Evolutionary conservation across 1,284 basidiomycete genomes (phyloP).

Genomic region (Naganishia albida): DNA sequence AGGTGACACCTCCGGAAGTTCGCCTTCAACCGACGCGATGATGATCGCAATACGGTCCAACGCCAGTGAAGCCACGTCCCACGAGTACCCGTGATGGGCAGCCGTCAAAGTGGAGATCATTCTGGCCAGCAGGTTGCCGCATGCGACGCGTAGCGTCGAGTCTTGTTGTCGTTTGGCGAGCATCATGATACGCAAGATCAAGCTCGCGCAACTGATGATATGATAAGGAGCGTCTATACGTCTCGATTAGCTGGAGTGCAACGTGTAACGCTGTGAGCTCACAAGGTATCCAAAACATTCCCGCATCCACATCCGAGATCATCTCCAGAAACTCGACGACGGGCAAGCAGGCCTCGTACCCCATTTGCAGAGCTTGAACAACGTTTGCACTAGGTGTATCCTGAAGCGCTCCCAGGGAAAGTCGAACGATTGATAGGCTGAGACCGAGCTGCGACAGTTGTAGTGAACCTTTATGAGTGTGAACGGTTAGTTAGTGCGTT

Average conservation of each 20-base stretch:
- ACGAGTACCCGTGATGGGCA: conserved; percentile 35
- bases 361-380: conserved; percentile 28
- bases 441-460: conserved; percentile 41
- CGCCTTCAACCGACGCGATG: conserved; percentile 14
- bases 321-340: conserved; percentile 36
- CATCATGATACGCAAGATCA: conserved; percentile 39
- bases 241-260: background rate
- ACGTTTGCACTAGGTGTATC: conserved; percentile 15
- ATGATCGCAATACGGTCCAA: conserved; percentile 39
- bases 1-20: conserved; percentile 21
- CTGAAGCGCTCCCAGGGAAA: conserved; percentile 35
- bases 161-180: conserved; percentile 23
- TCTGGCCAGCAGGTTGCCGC: conserved; percentile 27
- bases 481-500: background rate
- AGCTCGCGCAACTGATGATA: conserved; percentile 39
- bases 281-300: conserved; percentile 45
- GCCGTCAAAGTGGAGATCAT: conserved; percentile 31
- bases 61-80: conserved; percentile 42
- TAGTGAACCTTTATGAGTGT: conserved; percentile 37
- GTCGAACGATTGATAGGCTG: conserved; percentile 36
- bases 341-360: conserved; percentile 28
- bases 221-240: conserved; percentile 42
- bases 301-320: conserved; percentile 33
- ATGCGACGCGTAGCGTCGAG: conserved; percentile 22
- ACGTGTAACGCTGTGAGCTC: background rate